Base-by-base conservation (phyloP, 805 yeast species). In the Cyberlindnera amylophila region DNA sequence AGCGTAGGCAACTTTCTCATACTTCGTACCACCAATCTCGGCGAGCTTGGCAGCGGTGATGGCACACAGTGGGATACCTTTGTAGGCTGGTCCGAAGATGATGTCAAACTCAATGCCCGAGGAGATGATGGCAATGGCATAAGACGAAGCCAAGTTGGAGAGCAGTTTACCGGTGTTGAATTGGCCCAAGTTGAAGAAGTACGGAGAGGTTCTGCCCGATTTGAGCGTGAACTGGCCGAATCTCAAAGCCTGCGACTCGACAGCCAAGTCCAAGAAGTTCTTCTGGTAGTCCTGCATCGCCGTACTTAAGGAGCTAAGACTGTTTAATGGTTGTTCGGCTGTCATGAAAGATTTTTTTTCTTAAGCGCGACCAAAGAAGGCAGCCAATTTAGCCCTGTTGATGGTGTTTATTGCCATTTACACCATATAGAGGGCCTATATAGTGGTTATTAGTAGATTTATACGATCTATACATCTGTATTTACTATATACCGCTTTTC, bases 81-180 rank as follows among this genome's bases (percentile, higher is more conserved):
- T 93, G 68, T 91, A 91, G 23, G 99, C 99, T 10, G 99, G 99
- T 7, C 99, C 99, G 59, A 91, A 91, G 42, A 91, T 69, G 33
- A 93, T 81, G 58, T 91, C 98, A 55, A 91, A 90, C 61, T 89
- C 82, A 38, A 91, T 59, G 6, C 84, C 91, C 0, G 91, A 76
- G 36, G 76, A 80, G 53, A 90, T 81, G 52, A 91, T 91, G 23
- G 96, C 85, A 45, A 77, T 74, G 24, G 99, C 98, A 60, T 90
- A 93, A 6, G 96, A 84, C 6, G 82, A 76, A 16, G 96, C 96
- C 54, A 91, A 71, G 32, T 81, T 78, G n/a, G 87, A 78, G 47
- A 91, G 71, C 45, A 84, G 74, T 51, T 75, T 76, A 30, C 96
- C 96, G 7, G 88, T 79, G 65, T 77, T 77, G 76, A 91, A 88